Conservation (phyloP, 2,329 filamentous ascomycete genomes). For the Dendryphion nanum region DNA sequence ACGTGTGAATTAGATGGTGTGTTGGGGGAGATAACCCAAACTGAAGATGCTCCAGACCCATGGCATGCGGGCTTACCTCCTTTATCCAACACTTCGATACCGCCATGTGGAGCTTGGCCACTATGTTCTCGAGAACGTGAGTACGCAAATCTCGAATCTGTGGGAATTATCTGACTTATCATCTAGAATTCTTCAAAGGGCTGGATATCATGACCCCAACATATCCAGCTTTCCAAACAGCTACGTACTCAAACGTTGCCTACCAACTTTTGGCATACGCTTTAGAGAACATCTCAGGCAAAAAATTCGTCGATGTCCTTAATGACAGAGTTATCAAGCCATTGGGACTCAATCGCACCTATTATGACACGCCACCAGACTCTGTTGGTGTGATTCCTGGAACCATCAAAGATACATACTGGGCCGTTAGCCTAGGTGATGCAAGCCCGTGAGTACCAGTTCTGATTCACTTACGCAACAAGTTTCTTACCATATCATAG, state of each 20-base stretch:
- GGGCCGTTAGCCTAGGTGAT: constrained; percentile 18
- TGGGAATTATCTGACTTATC: not conserved
- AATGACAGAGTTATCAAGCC: constrained; percentile 38
- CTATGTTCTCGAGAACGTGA: constrained; percentile 18
- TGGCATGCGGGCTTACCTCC: constrained; percentile 17
- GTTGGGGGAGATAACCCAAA: constrained; percentile 21
- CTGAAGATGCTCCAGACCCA: constrained; percentile 11
- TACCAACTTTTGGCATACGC: constrained; percentile 40
- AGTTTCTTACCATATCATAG: constrained; percentile 7
- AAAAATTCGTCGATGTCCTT: constrained; percentile 36
- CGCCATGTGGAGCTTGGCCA: constrained; percentile 22
- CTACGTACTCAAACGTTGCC: constrained; percentile 38
- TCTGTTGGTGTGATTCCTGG: constrained; percentile 38
- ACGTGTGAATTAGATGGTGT: constrained; percentile 25
- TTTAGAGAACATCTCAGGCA: constrained; percentile 41
- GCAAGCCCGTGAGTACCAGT: constrained; percentile 17
- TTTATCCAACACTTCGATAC: constrained; percentile 12
- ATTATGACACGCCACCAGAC: constrained; percentile 24
- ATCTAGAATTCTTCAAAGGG: constrained; percentile 40
- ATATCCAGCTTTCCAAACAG: constrained; percentile 29
- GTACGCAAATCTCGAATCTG: not conserved
- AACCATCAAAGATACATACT: constrained; percentile 18
- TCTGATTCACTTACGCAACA: not conserved
- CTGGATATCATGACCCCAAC: constrained; percentile 32
- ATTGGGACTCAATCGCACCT: constrained; percentile 41